Conservation (phyloP, 2,329 filamentous ascomycete species). For the Colletotrichum ledebouriae region DNA sequence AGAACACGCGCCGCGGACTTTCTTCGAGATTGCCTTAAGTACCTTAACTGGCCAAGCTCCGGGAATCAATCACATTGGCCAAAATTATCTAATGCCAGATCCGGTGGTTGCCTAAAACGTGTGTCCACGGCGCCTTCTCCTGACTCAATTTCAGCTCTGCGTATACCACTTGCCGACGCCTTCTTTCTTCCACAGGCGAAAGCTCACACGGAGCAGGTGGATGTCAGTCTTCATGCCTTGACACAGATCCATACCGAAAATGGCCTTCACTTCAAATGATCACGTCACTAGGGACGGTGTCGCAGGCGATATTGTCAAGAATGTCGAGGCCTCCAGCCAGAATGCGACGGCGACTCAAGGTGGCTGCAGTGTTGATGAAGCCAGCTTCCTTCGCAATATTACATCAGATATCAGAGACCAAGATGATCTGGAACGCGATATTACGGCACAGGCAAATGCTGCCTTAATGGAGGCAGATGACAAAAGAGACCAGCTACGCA, state of each 20-base stretch:
- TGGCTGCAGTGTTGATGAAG: slow-evolving; percentile 22
- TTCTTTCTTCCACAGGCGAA: background rate
- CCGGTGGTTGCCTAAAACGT: background rate
- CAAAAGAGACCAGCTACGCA: slow-evolving; percentile 72
- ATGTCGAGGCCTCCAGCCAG: background rate
- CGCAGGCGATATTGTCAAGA: background rate
- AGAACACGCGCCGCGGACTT: slow-evolving; percentile 19
- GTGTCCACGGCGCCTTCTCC: background rate
- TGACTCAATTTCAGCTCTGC: background rate
- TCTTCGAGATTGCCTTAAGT: background rate
- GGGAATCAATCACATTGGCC: too few species aligned
- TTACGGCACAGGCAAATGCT: slow-evolving; percentile 73
- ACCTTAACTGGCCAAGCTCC: background rate
- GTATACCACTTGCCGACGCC: too few species aligned
- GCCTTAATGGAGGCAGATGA: slow-evolving; percentile 73
- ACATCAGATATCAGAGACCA: slow-evolving; percentile 78
- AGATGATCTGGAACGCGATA: slow-evolving; percentile 90
- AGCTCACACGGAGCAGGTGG: too few species aligned
- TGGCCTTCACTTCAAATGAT: slow-evolving; percentile 6
- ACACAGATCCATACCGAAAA: background rate
- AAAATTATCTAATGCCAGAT: too few species aligned
- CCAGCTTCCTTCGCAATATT: slow-evolving; percentile 32
- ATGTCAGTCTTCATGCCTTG: background rate
- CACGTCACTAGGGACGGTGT: background rate
- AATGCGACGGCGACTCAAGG: background rate